A percentile compares a stretch with the other conserved stretches of the same genome.
Evolutionary conservation across 768 basidiomycete species (phyloP).

Genomic region (Lepiota subincarnata): DNA sequence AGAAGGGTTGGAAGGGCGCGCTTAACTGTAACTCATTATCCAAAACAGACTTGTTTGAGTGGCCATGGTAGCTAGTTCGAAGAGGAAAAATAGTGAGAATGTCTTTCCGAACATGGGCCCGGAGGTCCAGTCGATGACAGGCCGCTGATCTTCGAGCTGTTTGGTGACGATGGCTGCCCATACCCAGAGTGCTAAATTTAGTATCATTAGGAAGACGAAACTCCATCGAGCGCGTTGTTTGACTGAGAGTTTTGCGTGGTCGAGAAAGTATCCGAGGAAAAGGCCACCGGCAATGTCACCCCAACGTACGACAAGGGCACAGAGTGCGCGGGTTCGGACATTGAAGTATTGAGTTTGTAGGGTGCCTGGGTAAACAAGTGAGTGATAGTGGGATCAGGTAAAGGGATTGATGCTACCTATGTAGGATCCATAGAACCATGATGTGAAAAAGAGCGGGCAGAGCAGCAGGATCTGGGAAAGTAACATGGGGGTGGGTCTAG

Average conservation of each 20-base stretch:
- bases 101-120: slow-evolving; percentile 23
- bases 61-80: slow-evolving; percentile 30
- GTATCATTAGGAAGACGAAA: slow-evolving; percentile 24
- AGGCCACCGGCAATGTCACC: slow-evolving; percentile 27
- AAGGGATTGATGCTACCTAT: slow-evolving; percentile 16
- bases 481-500: too few species aligned
- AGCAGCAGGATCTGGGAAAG: slow-evolving; percentile 24
- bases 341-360: slow-evolving; percentile 30
- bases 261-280: slow-evolving; percentile 29
- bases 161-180: slow-evolving; percentile 30
- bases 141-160: slow-evolving; percentile 24
- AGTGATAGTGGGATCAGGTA: background rate
- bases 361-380: slow-evolving; percentile 16
- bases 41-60: slow-evolving; percentile 29
- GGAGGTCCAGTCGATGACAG: slow-evolving; percentile 31
- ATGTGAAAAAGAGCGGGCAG: slow-evolving; percentile 30
- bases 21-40: slow-evolving; percentile 28
- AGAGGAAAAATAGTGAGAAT: slow-evolving; percentile 26
- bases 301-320: slow-evolving; percentile 25
- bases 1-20: background rate
- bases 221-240: slow-evolving; percentile 28
- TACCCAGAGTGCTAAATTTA: slow-evolving; percentile 27
- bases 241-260: slow-evolving; percentile 22
- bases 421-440: slow-evolving; percentile 30
- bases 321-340: slow-evolving; percentile 27